These are phyloP conservation scores for Biscutella auriculata DNA, from an alignment of 441 rosid species.

Conservation along the genomic window DNA sequence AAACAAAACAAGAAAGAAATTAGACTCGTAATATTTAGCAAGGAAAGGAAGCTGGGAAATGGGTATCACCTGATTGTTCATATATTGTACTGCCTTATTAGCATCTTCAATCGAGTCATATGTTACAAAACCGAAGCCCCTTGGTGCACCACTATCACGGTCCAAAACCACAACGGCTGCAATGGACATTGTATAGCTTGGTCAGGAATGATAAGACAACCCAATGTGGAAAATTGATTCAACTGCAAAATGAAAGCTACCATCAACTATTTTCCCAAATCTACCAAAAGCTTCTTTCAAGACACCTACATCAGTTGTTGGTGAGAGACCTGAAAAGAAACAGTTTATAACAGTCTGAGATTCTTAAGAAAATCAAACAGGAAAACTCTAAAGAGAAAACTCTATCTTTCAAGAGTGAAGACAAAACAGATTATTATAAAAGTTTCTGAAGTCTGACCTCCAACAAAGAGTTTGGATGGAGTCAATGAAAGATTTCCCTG, in stretches of 20 bases:
- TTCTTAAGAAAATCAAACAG: neutral
- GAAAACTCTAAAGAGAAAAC: neutral
- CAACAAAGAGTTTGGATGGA: slow-evolving; percentile 23
- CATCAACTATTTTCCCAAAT: slow-evolving; percentile 60
- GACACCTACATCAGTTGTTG: slow-evolving; percentile 9
- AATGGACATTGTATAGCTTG: neutral
- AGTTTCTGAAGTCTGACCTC: slow-evolving; percentile 3
- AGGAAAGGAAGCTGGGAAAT: neutral
- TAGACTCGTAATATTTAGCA: neutral
- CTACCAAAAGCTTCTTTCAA: slow-evolving; percentile 42
- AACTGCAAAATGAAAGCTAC: slow-evolving; percentile 19
- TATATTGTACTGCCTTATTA: slow-evolving; percentile 51
- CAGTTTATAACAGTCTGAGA: neutral
- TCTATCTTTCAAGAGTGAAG: neutral
- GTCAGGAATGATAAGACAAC: slow-evolving; percentile 3
- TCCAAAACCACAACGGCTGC: slow-evolving; percentile 37
- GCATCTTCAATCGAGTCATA: slow-evolving; percentile 50
- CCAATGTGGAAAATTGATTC: neutral
- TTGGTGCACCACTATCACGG: slow-evolving; percentile 66
- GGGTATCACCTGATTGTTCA: slow-evolving; percentile 35
- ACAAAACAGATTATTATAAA: neutral
- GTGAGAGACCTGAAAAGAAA: slow-evolving; percentile 13
- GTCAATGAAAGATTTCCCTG: slow-evolving; percentile 23
- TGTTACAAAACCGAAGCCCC: slow-evolving; percentile 73
- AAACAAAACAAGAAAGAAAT: neutral